Percentiles rank a stretch among this genome's conserved stretches.
Evolutionary conservation across 495 filamentous ascomycete genomes (phyloP).

Genomic region (Astrothelium subdiscretum): DNA sequence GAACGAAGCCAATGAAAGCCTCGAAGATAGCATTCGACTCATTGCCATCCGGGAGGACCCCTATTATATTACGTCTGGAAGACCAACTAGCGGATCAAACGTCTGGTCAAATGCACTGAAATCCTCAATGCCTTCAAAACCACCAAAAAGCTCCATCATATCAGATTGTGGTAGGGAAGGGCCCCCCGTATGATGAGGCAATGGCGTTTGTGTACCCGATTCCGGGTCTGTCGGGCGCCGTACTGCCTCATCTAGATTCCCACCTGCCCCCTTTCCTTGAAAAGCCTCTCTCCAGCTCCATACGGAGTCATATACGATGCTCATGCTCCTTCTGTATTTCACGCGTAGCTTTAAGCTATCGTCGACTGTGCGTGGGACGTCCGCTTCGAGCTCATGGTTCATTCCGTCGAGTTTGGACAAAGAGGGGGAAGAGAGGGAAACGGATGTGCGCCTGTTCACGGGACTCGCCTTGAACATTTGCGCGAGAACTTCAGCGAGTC

Average conservation of each 20-base stretch:
- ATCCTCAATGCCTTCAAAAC: not conserved
- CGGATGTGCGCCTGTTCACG: slow-evolving; percentile 34
- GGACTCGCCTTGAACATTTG: slow-evolving; percentile 80
- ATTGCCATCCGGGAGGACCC: too few species aligned
- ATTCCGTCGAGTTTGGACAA: too few species aligned
- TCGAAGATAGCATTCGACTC: too few species aligned
- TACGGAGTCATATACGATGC: slow-evolving; percentile 79
- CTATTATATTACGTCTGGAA: not conserved
- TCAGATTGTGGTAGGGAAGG: slow-evolving; percentile 50
- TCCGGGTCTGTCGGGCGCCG: slow-evolving; percentile 57
- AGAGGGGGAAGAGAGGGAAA: slow-evolving; percentile 19
- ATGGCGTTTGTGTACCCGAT: slow-evolving; percentile 50
- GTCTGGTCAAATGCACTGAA: not conserved
- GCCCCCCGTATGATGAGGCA: slow-evolving; percentile 10
- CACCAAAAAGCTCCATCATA: not conserved
- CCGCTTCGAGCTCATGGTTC: too few species aligned
- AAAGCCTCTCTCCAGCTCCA: slow-evolving; percentile 90
- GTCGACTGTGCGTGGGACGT: slow-evolving; percentile 36
- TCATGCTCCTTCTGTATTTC: slow-evolving; percentile 85
- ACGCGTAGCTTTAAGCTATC: slow-evolving; percentile 75
- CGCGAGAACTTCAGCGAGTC: slow-evolving; percentile 78
- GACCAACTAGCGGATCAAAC: not conserved
- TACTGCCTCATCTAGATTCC: slow-evolving; percentile 70
- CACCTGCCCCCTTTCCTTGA: slow-evolving; percentile 54
- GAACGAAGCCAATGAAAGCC: too few species aligned